A percentile compares a stretch with the other conserved stretches of the same genome.
Conservation (phyloP, 1,284 basidiomycete genomes). For the Ustanciosporium gigantosporum region DNA sequence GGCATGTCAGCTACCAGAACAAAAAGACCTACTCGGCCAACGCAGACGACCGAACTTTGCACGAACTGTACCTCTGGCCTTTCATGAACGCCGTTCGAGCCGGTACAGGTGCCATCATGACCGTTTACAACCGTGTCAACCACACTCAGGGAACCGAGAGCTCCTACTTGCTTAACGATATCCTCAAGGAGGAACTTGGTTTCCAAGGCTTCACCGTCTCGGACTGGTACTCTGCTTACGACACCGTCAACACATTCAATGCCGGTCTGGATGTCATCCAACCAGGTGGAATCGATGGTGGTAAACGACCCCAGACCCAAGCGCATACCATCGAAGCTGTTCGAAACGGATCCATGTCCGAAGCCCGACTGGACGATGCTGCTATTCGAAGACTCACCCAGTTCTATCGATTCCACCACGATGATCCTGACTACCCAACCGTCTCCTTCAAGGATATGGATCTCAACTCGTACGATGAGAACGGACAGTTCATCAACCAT, state of each 20-base stretch:
- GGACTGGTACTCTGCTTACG: constrained; percentile 31
- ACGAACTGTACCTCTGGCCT: constrained; percentile 39
- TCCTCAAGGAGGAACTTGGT: constrained; percentile 37
- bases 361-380: constrained; percentile 24
- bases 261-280: constrained; percentile 22
- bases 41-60: constrained; percentile 28
- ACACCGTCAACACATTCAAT: constrained; percentile 28
- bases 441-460: constrained; percentile 28
- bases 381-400: constrained; percentile 21
- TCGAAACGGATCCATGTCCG: not conserved
- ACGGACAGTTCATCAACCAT: constrained; percentile 21
- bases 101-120: constrained; percentile 29
- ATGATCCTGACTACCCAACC: constrained; percentile 22
- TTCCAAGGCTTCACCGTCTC: constrained; percentile 34
- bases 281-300: constrained; percentile 26
- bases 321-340: not conserved
- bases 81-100: constrained; percentile 37
- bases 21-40: constrained; percentile 61
- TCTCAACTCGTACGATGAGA: too few species aligned
- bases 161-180: constrained; percentile 24
- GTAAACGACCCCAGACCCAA: constrained; percentile 4
- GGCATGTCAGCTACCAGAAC: constrained; percentile 39
- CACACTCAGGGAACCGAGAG: constrained; percentile 9
- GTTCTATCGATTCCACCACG: constrained; percentile 21
- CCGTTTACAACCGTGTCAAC: constrained; percentile 23